These are phyloP conservation scores for Kodamaea restingae DNA, from an alignment of 805 yeast genomes.

Conservation along the genomic window DNA sequence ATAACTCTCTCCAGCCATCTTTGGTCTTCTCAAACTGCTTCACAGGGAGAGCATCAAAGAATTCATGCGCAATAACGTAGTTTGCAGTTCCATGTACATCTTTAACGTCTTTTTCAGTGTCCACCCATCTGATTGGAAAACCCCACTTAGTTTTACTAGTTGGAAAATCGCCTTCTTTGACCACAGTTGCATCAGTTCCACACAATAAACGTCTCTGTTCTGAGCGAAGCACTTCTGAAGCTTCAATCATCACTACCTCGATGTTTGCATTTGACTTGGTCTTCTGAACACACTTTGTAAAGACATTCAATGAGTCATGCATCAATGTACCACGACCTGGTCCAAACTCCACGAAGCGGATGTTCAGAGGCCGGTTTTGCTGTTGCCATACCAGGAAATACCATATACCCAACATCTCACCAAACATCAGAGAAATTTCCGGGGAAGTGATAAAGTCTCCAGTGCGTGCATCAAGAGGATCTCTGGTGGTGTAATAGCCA, in stretches of 20 bases:
- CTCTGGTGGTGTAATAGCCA: slow-evolving; percentile 76
- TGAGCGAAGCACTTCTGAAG: slow-evolving; percentile 58
- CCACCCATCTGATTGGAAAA: slow-evolving; percentile 53
- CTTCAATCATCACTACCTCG: slow-evolving; percentile 61
- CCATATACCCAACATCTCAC: slow-evolving; percentile 82
- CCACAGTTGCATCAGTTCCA: slow-evolving; percentile 17
- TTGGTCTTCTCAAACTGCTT: slow-evolving; percentile 59
- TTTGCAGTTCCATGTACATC: slow-evolving; percentile 38
- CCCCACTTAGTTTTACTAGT: slow-evolving; percentile 48
- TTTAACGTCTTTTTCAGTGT: slow-evolving; percentile 48
- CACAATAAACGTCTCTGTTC: slow-evolving; percentile 54
- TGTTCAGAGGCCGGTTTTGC: slow-evolving; percentile 47
- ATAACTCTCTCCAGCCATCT: slow-evolving; percentile 74
- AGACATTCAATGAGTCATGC: slow-evolving; percentile 53
- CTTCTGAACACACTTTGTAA: slow-evolving; percentile 36
- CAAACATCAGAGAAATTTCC: slow-evolving; percentile 82
- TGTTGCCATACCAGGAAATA: slow-evolving; percentile 51
- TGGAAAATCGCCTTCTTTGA: slow-evolving; percentile 28
- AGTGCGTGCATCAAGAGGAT: slow-evolving; percentile 56
- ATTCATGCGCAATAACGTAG: slow-evolving; percentile 77
- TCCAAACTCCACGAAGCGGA: slow-evolving; percentile 71
- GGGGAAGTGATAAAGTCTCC: slow-evolving; percentile 88
- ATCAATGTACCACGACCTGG: slow-evolving; percentile 83
- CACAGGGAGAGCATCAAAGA: slow-evolving; percentile 82
- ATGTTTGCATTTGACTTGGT: slow-evolving; percentile 24